Evolutionary conservation across 768 basidiomycete genomes (phyloP).

Genomic region (Pulveroboletus sp.): DNA sequence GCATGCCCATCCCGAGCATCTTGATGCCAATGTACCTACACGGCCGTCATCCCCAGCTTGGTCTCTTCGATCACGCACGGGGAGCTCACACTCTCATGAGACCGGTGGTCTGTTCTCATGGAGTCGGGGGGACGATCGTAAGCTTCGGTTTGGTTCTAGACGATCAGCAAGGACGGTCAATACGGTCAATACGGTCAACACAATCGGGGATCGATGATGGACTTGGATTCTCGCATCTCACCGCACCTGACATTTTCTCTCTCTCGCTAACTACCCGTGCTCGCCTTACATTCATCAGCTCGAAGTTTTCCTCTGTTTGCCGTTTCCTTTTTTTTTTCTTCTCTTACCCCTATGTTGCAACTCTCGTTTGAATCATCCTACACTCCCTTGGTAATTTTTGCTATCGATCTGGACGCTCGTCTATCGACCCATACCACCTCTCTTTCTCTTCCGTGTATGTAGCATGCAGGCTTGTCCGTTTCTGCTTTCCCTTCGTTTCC

Average conservation of each 20-base stretch:
- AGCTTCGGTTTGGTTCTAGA: slow-evolving; percentile 70
- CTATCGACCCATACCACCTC: slow-evolving; percentile 11
- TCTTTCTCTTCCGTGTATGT: slow-evolving; percentile 16
- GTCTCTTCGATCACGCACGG: slow-evolving; percentile 79
- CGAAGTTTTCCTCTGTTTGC: not conserved
- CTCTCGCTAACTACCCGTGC: not conserved
- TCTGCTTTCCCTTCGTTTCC: slow-evolving; percentile 6
- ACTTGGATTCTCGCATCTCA: not conserved
- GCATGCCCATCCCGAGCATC: slow-evolving; percentile 52
- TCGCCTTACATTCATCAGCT: slow-evolving; percentile 6
- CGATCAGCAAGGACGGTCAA: slow-evolving; percentile 46
- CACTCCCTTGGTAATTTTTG: slow-evolving; percentile 31
- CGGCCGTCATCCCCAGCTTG: slow-evolving; percentile 78
- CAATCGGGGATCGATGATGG: slow-evolving; percentile 22
- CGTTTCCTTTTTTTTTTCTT: not conserved
- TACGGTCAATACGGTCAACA: slow-evolving; percentile 13
- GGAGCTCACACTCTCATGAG: slow-evolving; percentile 71
- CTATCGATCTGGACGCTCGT: slow-evolving; percentile 18
- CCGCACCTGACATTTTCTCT: not conserved
- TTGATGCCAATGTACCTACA: slow-evolving; percentile 44
- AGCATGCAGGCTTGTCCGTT: slow-evolving; percentile 25
- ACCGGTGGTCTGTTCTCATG: slow-evolving; percentile 65
- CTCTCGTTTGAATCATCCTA: slow-evolving; percentile 26
- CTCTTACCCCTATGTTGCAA: slow-evolving; percentile 5
- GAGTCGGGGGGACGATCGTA: slow-evolving; percentile 58